These are phyloP conservation scores for Nicotiana paniculata DNA, from an alignment of 257 asterid species.

Conservation along the genomic window DNA sequence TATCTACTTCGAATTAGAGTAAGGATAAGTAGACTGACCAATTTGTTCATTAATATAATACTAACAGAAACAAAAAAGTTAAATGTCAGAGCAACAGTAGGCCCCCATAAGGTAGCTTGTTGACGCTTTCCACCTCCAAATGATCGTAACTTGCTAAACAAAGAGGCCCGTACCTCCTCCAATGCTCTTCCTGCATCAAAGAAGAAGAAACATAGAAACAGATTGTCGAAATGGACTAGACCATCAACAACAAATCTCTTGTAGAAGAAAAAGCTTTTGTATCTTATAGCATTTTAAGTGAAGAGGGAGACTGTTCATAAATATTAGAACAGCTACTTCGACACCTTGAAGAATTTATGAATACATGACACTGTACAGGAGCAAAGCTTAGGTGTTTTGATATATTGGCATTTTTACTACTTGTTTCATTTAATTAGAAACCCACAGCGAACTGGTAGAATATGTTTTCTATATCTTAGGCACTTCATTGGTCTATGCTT, in stretches of 20 bases:
- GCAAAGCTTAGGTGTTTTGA: background rate
- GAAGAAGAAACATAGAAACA: background rate
- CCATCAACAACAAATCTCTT: background rate
- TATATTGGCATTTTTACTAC: background rate
- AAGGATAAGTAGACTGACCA: slow-evolving; percentile 42
- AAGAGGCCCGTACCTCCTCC: slow-evolving; percentile 77
- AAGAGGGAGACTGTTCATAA: background rate
- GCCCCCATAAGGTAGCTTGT: slow-evolving; percentile 62
- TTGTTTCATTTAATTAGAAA: background rate
- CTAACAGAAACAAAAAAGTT: slow-evolving; percentile 83
- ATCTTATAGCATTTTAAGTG: background rate
- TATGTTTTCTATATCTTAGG: background rate
- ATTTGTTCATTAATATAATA: slow-evolving; percentile 89
- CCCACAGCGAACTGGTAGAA: background rate
- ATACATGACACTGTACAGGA: background rate
- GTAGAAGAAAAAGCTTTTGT: background rate
- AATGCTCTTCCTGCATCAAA: slow-evolving; percentile 61
- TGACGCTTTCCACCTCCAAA: slow-evolving; percentile 65
- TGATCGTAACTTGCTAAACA: slow-evolving; percentile 57
- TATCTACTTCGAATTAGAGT: background rate
- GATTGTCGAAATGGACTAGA: background rate
- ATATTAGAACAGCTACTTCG: background rate
- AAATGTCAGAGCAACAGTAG: slow-evolving; percentile 79
- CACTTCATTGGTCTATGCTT: background rate
- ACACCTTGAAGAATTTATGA: background rate